Evolutionary conservation across 306 rosid species (phyloP), one percentile per base, ranked within the genome.

Genomic region (Acacia melanoxylon): DNA sequence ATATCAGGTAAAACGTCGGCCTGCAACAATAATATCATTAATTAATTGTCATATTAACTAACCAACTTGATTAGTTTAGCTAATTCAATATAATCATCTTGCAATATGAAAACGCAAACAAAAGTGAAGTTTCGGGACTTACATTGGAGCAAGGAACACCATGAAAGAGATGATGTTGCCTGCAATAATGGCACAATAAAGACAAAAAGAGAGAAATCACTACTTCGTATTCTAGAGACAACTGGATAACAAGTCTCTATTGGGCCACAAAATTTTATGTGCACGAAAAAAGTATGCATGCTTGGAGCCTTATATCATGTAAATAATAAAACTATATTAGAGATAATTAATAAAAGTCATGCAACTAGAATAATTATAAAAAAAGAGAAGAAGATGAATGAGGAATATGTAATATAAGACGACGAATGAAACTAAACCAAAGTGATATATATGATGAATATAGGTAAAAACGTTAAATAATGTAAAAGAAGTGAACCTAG

Each of bases 141-240:
- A 96, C 99, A 91, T 22, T 88, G 99, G 99, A 82, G 99, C 87
- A 27, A 96, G 94, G 86, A 85, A 96, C 72, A 92, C 96, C 92
- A 92, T 86, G 29, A 92, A 90, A 17, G 99, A 96, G 85, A 96
- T 86, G 74, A 78, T 31, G 86, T 93, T 93, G 75, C 99, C 99
- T 95, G 52, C 33, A 82, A 68, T 71, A 72, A n/a, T 44, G 66
- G n/a, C 63, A 74, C 37, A 69, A 74, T 44, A 67, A 45, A 74
- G 31, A 79, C 19, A 83, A 19, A 68, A 20, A 10, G 56, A 10
- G 29, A 63, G 13, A 81, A 67, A 25, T 81, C 27, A 79, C 76
- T 22, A 22, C 63, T 22, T 56, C 63, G 10, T 37, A 6, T 56
- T 56, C 29, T 20, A 54, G 61, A 22, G 65, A 44, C 8, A 74